These are phyloP conservation scores for Claviceps sp. DNA, from an alignment of 2,329 filamentous ascomycete species.

Conservation along the genomic window DNA sequence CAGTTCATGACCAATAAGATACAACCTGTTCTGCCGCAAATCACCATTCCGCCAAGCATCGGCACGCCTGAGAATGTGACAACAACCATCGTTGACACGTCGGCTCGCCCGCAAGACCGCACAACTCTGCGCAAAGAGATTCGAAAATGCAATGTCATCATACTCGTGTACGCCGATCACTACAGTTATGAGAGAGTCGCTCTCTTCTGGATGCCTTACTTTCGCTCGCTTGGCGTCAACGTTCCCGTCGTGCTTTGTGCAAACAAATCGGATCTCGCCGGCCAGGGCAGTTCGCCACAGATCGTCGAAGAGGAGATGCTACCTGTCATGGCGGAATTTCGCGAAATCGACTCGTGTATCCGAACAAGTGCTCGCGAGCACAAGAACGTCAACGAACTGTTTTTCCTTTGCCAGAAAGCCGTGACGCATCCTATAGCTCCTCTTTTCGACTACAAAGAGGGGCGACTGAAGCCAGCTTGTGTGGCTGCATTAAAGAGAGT, in stretches of 20 bases:
- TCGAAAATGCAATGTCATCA: conserved; percentile 89
- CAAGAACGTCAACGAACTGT: conserved; percentile 88
- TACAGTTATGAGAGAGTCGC: conserved; percentile 98
- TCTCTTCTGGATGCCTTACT: conserved; percentile 97
- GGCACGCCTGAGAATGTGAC: conserved; percentile 94
- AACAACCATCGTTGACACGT: conserved; percentile 95
- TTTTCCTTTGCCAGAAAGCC: conserved; percentile 96
- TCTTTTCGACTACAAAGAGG: conserved; percentile 92
- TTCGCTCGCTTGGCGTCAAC: conserved; percentile 94
- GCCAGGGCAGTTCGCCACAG: conserved; percentile 63
- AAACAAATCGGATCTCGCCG: conserved; percentile 87
- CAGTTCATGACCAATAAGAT: conserved; percentile 94
- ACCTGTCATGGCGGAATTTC: conserved; percentile 95
- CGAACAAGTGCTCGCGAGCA: conserved; percentile 85
- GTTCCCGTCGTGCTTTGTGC: conserved; percentile 93
- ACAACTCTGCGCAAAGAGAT: conserved; percentile 86
- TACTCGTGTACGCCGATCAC: conserved; percentile 94
- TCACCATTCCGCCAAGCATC: conserved; percentile 86
- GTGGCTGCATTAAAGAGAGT: conserved; percentile 76
- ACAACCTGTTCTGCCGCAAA: conserved; percentile 83
- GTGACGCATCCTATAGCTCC: conserved; percentile 95
- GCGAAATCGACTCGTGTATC: conserved; percentile 97
- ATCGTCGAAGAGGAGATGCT: conserved; percentile 96
- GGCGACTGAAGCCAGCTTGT: conserved; percentile 73
- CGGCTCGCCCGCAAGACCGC: conserved; percentile 84